Conservation (phyloP, 495 filamentous ascomycete species). For the Lasiosphaeria ovina region DNA sequence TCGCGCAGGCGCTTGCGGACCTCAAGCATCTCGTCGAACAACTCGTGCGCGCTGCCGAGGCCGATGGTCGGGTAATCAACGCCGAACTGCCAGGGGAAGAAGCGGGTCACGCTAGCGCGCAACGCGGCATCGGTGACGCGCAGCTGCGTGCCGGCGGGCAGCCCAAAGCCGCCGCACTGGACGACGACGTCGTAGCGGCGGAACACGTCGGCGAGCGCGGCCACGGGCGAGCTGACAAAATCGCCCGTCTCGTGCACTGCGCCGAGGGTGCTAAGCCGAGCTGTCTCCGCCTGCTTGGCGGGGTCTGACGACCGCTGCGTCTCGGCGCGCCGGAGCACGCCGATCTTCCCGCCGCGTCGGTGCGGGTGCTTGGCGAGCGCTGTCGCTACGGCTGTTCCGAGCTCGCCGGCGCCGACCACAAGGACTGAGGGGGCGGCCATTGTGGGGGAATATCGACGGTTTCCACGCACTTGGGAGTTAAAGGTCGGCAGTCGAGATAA, state of each 20-base stretch:
- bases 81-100: slow-evolving; percentile 66
- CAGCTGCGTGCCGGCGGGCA: slow-evolving; percentile 48
- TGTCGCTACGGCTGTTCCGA: slow-evolving; percentile 29
- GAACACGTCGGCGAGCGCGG: slow-evolving; percentile 47
- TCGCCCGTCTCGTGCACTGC: slow-evolving; percentile 48
- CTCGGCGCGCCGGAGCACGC: slow-evolving; percentile 50
- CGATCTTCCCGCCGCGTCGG: slow-evolving; percentile 31
- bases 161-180: slow-evolving; percentile 53
- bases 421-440: slow-evolving; percentile 1
- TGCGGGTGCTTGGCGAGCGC: slow-evolving; percentile 45
- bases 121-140: slow-evolving; percentile 53
- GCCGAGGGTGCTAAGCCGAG: slow-evolving; percentile 31
- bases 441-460: no score
- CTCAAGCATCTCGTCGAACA: slow-evolving; percentile 62
- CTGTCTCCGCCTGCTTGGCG: slow-evolving; percentile 22
- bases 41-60: slow-evolving; percentile 49
- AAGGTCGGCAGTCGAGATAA: no score
- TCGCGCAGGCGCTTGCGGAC: slow-evolving; percentile 52
- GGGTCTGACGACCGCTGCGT: slow-evolving; percentile 40
- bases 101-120: slow-evolving; percentile 41
- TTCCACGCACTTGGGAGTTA: no score
- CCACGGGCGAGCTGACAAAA: slow-evolving; percentile 36
- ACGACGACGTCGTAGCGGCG: slow-evolving; percentile 50
- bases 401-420: slow-evolving; percentile 15
- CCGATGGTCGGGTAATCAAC: slow-evolving; percentile 63